Base-by-base conservation (phyloP, 768 basidiomycete species). In the Amanita fuliginea region DNA sequence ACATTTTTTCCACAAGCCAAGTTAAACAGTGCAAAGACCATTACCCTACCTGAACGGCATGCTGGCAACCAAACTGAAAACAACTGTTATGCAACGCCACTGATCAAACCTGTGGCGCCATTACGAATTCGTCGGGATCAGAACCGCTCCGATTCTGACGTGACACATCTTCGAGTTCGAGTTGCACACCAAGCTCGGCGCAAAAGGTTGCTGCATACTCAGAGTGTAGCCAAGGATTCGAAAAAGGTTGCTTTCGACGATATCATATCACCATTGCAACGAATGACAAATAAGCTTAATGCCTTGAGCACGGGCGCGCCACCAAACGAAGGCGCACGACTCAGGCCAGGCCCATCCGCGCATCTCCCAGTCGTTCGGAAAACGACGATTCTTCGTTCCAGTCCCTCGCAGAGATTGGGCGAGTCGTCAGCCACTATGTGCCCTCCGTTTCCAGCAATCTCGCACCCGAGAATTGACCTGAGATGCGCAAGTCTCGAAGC, bases 201-300 rank as follows among this genome's bases (percentile, higher is more conserved):
- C 22, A 36, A 28, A 37, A 18, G 30, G 19, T 11, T 18, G n/a
- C n/a, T 39, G 5, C 36, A 41, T 32, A 26, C 39, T 41, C 47
- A 32, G 39, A 41, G 28, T 18, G 18, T 32, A 16, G 47, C 18
- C 35, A 47, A 47, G n/a, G 24, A 36, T 26, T 26, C 46, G 13
- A 48, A 48, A 11, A 48, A n/a, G 4, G 9, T 48, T 32, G 16
- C 46, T n/a, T 37, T 47, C 4, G 46, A 37, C 11, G 34, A 40
- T 28, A 30, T 39, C 21, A 32, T 48, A 48, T 48, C 47, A 18
- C 47, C 47, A 28, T 28, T 48, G 47, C 37, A 48, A 48, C 47
- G 39, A n/a, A 33, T 48, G 37, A 40, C 47, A 18, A n/a, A 48
- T 48, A 40, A 18, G 19, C 39, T 48, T 28, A 48, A 48, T 22